phyloP scores from a whole-genome alignment of 805 yeast species.

The Saccharomycopsis sp. region DNA sequence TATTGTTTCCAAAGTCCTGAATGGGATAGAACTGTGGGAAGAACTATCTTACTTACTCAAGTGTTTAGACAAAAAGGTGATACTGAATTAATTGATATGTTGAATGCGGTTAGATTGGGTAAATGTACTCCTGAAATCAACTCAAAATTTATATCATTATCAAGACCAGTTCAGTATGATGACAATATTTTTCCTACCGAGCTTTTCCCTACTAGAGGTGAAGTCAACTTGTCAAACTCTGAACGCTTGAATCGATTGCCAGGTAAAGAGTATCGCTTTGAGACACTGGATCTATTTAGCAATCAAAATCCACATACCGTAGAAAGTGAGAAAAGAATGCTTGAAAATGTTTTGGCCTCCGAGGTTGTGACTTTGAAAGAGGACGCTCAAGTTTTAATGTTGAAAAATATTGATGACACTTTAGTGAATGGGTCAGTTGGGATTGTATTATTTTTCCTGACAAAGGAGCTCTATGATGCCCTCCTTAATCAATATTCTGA shows the following conservation, averaged over 20 bases:
- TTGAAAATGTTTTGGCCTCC: slow-evolving; percentile 68
- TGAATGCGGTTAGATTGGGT: slow-evolving; percentile 78
- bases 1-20: slow-evolving; percentile 72
- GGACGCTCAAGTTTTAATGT: slow-evolving; percentile 92
- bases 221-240: slow-evolving; percentile 73
- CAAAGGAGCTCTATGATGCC: slow-evolving; percentile 24
- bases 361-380: slow-evolving; percentile 56
- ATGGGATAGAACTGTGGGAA: slow-evolving; percentile 60
- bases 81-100: slow-evolving; percentile 61
- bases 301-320: slow-evolving; percentile 22
- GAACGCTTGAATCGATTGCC: slow-evolving; percentile 42
- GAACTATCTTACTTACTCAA: slow-evolving; percentile 63
- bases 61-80: slow-evolving; percentile 91
- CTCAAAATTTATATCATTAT: slow-evolving; percentile 41
- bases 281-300: slow-evolving; percentile 38
- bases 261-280: slow-evolving; percentile 40
- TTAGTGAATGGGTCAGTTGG: slow-evolving; percentile 94
- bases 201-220: slow-evolving; percentile 75
- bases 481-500: slow-evolving; percentile 23
- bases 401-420: slow-evolving; percentile 68
- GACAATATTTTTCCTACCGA: slow-evolving; percentile 89
- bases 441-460: slow-evolving; percentile 40
- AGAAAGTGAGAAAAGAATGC: slow-evolving; percentile 27
- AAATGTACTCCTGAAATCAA: slow-evolving; percentile 44
- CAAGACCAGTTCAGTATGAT: slow-evolving; percentile 48